Conservation (phyloP, 176 grass and related monocot species). For the Zea luxurians region DNA sequence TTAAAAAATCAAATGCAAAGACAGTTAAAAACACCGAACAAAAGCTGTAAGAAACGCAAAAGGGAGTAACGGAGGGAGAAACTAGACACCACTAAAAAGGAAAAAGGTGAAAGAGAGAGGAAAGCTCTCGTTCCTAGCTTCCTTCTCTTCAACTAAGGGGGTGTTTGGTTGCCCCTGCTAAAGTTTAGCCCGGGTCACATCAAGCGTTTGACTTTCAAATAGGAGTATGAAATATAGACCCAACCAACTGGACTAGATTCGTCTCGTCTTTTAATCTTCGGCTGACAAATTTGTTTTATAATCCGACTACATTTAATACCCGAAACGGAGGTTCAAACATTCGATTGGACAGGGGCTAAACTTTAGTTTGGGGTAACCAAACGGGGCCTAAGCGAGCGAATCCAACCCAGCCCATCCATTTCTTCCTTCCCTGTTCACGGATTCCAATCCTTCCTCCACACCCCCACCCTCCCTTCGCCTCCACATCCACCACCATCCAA, state of each 20-base stretch:
- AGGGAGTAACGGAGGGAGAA: background rate
- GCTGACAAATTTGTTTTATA: too few species aligned
- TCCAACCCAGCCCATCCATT: slow-evolving; percentile 41
- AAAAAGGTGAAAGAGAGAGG: slow-evolving; percentile 11
- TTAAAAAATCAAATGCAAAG: background rate
- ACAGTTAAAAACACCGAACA: background rate
- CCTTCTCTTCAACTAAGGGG: slow-evolving; percentile 14
- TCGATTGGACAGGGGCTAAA: too few species aligned
- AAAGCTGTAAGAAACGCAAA: background rate
- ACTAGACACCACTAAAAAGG: slow-evolving; percentile 10
- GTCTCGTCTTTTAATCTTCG: too few species aligned
- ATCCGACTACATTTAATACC: too few species aligned
- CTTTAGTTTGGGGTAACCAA: too few species aligned
- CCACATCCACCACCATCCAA: slow-evolving; percentile 15
- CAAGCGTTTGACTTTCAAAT: too few species aligned
- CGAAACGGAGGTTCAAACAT: too few species aligned
- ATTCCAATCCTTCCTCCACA: slow-evolving; percentile 23
- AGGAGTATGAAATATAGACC: too few species aligned
- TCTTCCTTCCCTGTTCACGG: slow-evolving; percentile 21
- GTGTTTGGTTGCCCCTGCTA: too few species aligned
- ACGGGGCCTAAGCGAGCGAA: slow-evolving; percentile 55
- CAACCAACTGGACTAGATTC: too few species aligned
- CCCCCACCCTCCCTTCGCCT: slow-evolving; percentile 8
- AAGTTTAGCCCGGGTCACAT: too few species aligned
- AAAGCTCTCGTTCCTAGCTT: slow-evolving; percentile 44